phyloP scores from a whole-genome alignment of 2,329 filamentous ascomycete species.

The Xylariaceae sp. region DNA sequence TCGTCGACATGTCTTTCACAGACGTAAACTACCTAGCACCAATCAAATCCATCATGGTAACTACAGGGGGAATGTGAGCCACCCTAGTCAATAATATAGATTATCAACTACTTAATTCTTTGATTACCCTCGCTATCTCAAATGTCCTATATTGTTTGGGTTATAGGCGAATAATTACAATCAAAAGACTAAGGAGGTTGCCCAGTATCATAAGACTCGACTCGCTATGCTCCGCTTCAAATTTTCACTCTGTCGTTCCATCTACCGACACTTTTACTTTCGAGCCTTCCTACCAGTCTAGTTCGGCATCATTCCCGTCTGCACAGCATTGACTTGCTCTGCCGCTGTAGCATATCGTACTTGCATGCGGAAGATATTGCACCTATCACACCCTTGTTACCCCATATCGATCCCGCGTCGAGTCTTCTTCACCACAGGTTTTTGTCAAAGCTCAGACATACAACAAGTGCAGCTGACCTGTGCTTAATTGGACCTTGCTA shows the following conservation, averaged over 20 bases:
- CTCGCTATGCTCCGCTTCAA: background rate
- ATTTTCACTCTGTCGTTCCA: background rate
- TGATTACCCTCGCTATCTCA: slow-evolving; percentile 1
- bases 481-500: background rate
- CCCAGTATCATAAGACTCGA: background rate
- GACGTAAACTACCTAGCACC: background rate
- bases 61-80: background rate
- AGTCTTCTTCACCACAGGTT: slow-evolving; percentile 4
- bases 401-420: slow-evolving; percentile 10
- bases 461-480: background rate
- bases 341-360: slow-evolving; percentile 2
- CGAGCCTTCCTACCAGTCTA: background rate
- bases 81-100: slow-evolving; percentile 17
- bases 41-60: background rate
- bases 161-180: background rate
- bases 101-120: slow-evolving; percentile 14
- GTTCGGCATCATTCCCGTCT: background rate
- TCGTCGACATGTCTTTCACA: background rate
- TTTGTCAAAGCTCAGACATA: slow-evolving; percentile 7
- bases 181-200: background rate
- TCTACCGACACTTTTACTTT: background rate
- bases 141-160: background rate
- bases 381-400: slow-evolving; percentile 18
- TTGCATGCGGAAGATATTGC: slow-evolving; percentile 6
- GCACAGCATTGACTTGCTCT: slow-evolving; percentile 2